Percentiles rank a stretch among this genome's conserved stretches.
phyloP scores from a whole-genome alignment of 2,329 filamentous ascomycete species.

The Fusarium sp. region DNA sequence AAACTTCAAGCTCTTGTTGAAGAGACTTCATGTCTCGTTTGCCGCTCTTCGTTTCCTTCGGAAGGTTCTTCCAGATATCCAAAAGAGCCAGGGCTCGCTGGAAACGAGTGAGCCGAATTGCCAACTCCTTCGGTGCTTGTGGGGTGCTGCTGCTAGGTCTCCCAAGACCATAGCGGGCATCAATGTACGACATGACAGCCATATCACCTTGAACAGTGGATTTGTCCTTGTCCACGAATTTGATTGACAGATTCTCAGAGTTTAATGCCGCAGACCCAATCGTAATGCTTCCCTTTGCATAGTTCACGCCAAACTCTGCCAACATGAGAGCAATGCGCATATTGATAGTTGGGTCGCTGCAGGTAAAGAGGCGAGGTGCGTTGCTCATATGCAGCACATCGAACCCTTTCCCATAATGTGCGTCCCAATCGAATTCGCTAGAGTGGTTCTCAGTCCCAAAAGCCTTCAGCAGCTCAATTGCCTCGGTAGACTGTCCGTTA shows the following conservation, averaged over 20 bases:
- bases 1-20: conserved; percentile 49
- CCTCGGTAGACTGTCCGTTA: conserved; percentile 73
- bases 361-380: conserved; percentile 61
- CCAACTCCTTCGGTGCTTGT: conserved; percentile 44
- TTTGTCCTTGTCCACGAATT: conserved; percentile 66
- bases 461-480: conserved; percentile 74
- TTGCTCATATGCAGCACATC: conserved; percentile 78
- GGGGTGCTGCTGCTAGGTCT: conserved; percentile 40
- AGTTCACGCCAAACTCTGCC: conserved; percentile 56
- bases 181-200: conserved; percentile 68
- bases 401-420: conserved; percentile 80
- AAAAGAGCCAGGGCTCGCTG: conserved; percentile 51
- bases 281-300: conserved; percentile 56
- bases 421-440: conserved; percentile 77
- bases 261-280: conserved; percentile 20
- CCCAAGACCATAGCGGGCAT: conserved; percentile 58
- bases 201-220: conserved; percentile 60
- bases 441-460: conserved; percentile 88
- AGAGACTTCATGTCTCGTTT: conserved; percentile 37
- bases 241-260: conserved; percentile 46
- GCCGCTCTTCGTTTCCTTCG: neutral
- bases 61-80: conserved; percentile 46
- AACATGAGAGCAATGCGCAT: conserved; percentile 61
- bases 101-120: conserved; percentile 52
- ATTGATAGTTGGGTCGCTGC: conserved; percentile 58